Conservation (phyloP, 139 green algal species). For the Chlorella sp. region DNA sequence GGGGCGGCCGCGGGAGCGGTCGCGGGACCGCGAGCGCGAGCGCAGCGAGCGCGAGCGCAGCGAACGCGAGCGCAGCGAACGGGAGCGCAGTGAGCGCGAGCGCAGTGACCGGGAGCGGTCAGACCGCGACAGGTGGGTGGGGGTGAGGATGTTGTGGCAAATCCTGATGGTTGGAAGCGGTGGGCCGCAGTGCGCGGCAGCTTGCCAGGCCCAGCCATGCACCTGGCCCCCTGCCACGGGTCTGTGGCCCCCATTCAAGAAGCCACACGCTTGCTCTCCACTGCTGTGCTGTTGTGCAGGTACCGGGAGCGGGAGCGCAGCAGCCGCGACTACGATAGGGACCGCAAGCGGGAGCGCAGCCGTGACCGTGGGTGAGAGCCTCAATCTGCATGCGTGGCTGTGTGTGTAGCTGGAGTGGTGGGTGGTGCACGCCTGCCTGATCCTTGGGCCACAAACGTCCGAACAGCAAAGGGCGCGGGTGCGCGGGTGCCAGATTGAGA, state of each 20-base stretch:
- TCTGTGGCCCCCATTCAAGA: no score
- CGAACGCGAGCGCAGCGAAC: slow-evolving; percentile 6
- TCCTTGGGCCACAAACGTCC: no score
- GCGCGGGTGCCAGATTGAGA: no score
- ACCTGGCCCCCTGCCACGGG: neutral
- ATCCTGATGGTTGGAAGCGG: no score
- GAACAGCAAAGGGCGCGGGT: no score
- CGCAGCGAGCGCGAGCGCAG: slow-evolving; percentile 5
- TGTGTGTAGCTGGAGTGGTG: no score
- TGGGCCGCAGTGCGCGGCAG: no score
- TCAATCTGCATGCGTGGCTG: no score
- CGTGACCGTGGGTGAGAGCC: neutral
- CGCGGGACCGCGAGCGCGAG: neutral
- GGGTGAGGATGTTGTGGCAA: no score
- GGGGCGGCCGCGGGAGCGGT: neutral
- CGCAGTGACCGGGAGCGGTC: neutral
- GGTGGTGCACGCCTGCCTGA: no score
- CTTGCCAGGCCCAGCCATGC: neutral
- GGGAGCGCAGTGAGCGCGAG: neutral
- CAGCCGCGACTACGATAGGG: neutral
- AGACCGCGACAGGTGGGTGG: neutral
- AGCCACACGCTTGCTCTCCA: no score
- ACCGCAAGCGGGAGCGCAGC: slow-evolving; percentile 20
- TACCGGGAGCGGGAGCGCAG: neutral
- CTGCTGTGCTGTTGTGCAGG: neutral